Base-by-base conservation (phyloP, 179 eudicot genomes). In the Silene vulgaris region DNA sequence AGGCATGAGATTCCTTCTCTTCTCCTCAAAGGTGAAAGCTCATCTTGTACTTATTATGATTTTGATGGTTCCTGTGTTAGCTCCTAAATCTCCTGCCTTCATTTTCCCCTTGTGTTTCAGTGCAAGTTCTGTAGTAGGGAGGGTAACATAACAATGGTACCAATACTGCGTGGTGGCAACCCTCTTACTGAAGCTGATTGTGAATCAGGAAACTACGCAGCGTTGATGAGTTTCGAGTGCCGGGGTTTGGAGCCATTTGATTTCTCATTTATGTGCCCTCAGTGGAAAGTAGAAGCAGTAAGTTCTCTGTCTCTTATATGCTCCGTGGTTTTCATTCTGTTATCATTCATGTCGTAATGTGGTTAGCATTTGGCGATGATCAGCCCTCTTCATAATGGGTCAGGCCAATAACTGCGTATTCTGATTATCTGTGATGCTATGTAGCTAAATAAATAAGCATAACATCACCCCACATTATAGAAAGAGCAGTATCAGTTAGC, bases 191-290 rank as follows among this genome's bases (percentile, higher is more conserved):
- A 74, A 48, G 82, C 72, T 19, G 73, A 52, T 16, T 85, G 88
- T 81, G 89, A 89, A 80, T 28, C 63, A 8, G 91, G 89, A 60
- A 76, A 82, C 30, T 86, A 40, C 79, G 81, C 88, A 14, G 91
- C 92, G 48, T 23, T 94, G 78, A 94, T 94, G 98, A 23, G 69
- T 66, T 92, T 94, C 75, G 98, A 94, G 74, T 94, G 96, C 79
- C 87, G 94, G 77, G 97, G 97, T 67, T 83, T 75, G 71, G 96
- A 91, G 85, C 98, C 98, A 17, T n/a, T 94, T 66, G 94, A 84
- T 3, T 90, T 83, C 76, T 62, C 75, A 50, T 94, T 94, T 77
- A 76, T 73, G 20, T 87, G 88, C 64, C 75, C 79, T 78, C 97
- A 92, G 16, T 94, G 98, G 98, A 83, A 87, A 83, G 97, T 87